A percentile compares a stretch with the other conserved stretches of the same genome.
Evolutionary conservation across 208 protist genomes (phyloP).

Genomic region (Leishmania aethiopica): DNA sequence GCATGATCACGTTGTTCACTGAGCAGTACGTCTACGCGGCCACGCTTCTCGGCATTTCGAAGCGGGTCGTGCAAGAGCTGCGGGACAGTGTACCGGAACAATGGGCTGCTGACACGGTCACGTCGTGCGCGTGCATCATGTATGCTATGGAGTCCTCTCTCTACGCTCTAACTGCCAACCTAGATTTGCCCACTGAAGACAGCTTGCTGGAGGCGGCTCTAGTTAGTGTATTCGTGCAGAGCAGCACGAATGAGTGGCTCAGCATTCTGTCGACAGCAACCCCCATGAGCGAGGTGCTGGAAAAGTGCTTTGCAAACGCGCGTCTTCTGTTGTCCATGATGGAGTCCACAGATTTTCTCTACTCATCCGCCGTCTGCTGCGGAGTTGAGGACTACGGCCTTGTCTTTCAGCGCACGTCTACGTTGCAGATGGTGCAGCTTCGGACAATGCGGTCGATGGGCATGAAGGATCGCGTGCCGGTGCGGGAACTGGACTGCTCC

Average conservation of each 20-base stretch:
- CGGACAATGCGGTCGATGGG: constrained; percentile 63
- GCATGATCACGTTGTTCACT: constrained; percentile 83
- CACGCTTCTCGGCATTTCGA: constrained; percentile 73
- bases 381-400: constrained; percentile 86
- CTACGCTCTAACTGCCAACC: constrained; percentile 84
- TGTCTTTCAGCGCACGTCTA: constrained; percentile 84
- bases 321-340: constrained; percentile 63
- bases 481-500: constrained; percentile 69
- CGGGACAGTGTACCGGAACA: constrained; percentile 49
- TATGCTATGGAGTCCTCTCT: constrained; percentile 87
- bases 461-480: constrained; percentile 67
- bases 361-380: constrained; percentile 78
- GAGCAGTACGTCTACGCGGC: constrained; percentile 86
- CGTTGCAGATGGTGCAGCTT: constrained; percentile 81
- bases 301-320: constrained; percentile 52
- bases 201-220: constrained; percentile 81
- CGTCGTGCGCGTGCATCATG: constrained; percentile 70
- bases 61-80: constrained; percentile 73
- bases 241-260: constrained; percentile 54
- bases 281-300: constrained; percentile 48
- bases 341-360: constrained; percentile 76
- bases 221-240: constrained; percentile 70
- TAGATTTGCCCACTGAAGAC: constrained; percentile 78
- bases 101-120: constrained; percentile 51
- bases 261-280: constrained; percentile 60